Conservation (phyloP, 2,329 filamentous ascomycete species). For the Trichoderma aggressivum region DNA sequence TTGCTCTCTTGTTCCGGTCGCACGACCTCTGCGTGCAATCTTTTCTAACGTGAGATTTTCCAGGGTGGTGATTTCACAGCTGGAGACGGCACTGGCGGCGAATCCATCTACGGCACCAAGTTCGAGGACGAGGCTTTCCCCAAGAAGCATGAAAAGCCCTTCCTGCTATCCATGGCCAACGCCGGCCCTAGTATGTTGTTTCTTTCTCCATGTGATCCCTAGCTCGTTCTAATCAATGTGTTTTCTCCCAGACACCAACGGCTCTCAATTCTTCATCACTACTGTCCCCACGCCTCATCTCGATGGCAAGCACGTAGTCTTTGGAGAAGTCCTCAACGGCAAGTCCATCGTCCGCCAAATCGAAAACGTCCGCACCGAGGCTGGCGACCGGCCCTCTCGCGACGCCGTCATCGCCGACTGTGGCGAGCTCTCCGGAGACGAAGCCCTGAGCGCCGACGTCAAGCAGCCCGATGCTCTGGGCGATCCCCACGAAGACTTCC, state of each 20-base stretch:
- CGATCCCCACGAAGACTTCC: conserved; percentile 93
- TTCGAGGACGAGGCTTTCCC: conserved; percentile 97
- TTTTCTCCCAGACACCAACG: conserved; percentile 71
- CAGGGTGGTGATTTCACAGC: conserved; percentile 94
- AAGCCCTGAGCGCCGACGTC: conserved; percentile 62
- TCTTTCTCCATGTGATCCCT: neutral
- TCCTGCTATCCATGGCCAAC: conserved; percentile 96
- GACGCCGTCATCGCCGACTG: conserved; percentile 78
- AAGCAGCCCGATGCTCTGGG: conserved; percentile 76
- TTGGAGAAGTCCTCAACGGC: conserved; percentile 88
- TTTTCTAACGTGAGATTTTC: neutral
- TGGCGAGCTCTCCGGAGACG: conserved; percentile 74
- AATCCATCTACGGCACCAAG: conserved; percentile 96
- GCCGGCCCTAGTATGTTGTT: conserved; percentile 74
- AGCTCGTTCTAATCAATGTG: neutral
- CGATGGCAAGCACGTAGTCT: conserved; percentile 95
- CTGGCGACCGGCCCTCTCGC: conserved; percentile 71
- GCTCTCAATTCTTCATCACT: conserved; percentile 97
- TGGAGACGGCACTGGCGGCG: conserved; percentile 91
- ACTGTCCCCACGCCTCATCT: conserved; percentile 93
- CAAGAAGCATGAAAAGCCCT: conserved; percentile 86
- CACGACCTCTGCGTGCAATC: neutral
- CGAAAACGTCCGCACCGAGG: conserved; percentile 74
- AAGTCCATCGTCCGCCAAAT: conserved; percentile 88
- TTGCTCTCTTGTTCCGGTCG: neutral